These are phyloP conservation scores for Glonium stellatum DNA, from an alignment of 495 filamentous ascomycete species.

Conservation along the genomic window DNA sequence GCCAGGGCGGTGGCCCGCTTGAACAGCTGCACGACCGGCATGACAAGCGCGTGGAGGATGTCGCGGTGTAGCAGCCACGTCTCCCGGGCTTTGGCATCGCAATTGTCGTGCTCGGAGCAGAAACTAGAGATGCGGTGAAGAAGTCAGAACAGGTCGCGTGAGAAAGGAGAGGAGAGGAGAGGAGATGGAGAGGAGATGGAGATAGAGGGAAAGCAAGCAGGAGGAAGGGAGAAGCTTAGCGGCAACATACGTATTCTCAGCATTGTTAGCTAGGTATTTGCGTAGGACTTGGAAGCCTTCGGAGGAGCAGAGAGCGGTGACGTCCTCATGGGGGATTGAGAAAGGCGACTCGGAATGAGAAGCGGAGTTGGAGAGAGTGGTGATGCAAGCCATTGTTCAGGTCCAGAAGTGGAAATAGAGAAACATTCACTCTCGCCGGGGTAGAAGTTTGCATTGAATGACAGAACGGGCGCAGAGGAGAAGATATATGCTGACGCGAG, in stretches of 20 bases:
- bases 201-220: neutral
- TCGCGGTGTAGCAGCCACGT: conserved; percentile 49
- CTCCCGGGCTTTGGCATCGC: conserved; percentile 37
- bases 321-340: conserved; percentile 39
- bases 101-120: conserved; percentile 42
- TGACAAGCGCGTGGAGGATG: conserved; percentile 52
- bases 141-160: neutral
- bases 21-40: conserved; percentile 53
- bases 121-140: conserved; percentile 37
- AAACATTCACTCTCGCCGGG: neutral
- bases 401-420: neutral
- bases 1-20: conserved; percentile 47
- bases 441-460: neutral
- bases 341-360: conserved; percentile 38
- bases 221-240: conserved; percentile 32
- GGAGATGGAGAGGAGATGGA: too few species aligned
- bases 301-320: conserved; percentile 38
- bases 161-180: conserved; percentile 1
- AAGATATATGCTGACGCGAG: neutral
- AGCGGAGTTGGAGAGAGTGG: neutral
- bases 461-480: neutral
- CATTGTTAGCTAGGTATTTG: conserved; percentile 32
- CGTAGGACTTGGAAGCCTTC: conserved; percentile 43
- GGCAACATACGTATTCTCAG: conserved; percentile 37
- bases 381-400: neutral